phyloP scores from a whole-genome alignment of 2,329 filamentous ascomycete genomes.

The Xylaria sp. region DNA sequence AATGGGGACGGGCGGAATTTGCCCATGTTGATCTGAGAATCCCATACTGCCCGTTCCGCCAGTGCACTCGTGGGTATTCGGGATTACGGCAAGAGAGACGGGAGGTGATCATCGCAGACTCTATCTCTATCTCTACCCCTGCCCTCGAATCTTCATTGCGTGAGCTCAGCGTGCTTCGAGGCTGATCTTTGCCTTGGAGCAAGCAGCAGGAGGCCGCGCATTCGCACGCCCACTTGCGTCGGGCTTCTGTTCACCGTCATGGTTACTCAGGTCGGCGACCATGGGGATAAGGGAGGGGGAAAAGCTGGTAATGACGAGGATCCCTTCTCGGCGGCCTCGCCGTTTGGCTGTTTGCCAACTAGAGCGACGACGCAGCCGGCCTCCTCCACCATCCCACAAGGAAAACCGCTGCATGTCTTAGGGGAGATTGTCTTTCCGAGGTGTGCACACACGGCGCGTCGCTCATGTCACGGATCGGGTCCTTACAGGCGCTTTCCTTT shows the following conservation, averaged over 20 bases:
- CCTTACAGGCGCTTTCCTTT: slow-evolving; percentile 18
- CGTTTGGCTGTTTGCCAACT: slow-evolving; percentile 22
- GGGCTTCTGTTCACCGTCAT: slow-evolving; percentile 26
- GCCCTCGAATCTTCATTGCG: neutral
- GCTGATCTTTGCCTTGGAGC: slow-evolving; percentile 27
- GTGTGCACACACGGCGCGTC: slow-evolving; percentile 18
- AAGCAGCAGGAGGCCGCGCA: slow-evolving; percentile 26
- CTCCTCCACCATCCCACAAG: slow-evolving; percentile 22
- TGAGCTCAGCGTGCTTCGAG: slow-evolving; percentile 8
- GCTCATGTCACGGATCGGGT: slow-evolving; percentile 21
- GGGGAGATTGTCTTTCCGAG: slow-evolving; percentile 27
- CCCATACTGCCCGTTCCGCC: slow-evolving; percentile 2
- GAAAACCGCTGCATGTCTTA: slow-evolving; percentile 27
- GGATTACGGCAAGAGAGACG: slow-evolving; percentile 17
- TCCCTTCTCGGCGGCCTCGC: slow-evolving; percentile 28
- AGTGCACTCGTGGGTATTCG: slow-evolving; percentile 18
- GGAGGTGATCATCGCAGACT: slow-evolving; percentile 16
- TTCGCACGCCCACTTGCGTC: slow-evolving; percentile 23
- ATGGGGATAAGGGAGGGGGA: too few species aligned
- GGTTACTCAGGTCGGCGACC: slow-evolving; percentile 33
- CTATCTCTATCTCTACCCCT: slow-evolving; percentile 7
- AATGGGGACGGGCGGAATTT: slow-evolving; percentile 21
- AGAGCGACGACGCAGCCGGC: slow-evolving; percentile 22
- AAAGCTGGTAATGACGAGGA: slow-evolving; percentile 30
- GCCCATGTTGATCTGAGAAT: slow-evolving; percentile 13